Percentiles rank a stretch among this genome's conserved stretches.
Evolutionary conservation across 2,329 filamentous ascomycete genomes (phyloP).

Genomic region (Pseudogymnoascus sp.): DNA sequence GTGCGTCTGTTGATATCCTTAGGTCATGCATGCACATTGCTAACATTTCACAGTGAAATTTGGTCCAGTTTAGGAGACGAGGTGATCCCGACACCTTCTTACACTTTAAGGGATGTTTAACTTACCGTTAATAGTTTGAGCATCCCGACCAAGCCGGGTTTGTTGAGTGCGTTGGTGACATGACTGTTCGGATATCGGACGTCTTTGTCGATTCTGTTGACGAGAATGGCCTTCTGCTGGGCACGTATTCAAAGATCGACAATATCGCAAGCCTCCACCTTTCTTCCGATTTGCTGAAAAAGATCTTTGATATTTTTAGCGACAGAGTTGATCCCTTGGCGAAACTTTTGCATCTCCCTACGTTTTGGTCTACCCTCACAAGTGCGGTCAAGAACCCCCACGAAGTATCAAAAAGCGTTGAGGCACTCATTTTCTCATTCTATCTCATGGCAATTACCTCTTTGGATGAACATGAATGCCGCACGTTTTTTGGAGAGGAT

Average conservation of each 20-base stretch:
- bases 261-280: slow-evolving; percentile 9
- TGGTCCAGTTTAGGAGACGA: slow-evolving; percentile 28
- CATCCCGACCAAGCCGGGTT: slow-evolving; percentile 18
- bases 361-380: slow-evolving; percentile 20
- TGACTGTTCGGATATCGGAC: not conserved
- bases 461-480: slow-evolving; percentile 14
- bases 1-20: slow-evolving; percentile 11
- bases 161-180: slow-evolving; percentile 14
- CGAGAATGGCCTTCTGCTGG: slow-evolving; percentile 15
- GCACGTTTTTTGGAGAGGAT: slow-evolving; percentile 11
- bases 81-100: slow-evolving; percentile 18
- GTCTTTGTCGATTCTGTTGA: slow-evolving; percentile 7
- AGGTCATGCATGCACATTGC: not conserved
- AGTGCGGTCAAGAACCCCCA: not conserved
- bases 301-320: slow-evolving; percentile 61
- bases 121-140: slow-evolving; percentile 16
- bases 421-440: slow-evolving; percentile 15
- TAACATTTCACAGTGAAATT: slow-evolving; percentile 18
- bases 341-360: slow-evolving; percentile 60
- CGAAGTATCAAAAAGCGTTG: slow-evolving; percentile 12
- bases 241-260: not conserved
- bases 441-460: slow-evolving; percentile 12
- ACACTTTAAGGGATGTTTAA: not conserved
- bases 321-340: slow-evolving; percentile 61
- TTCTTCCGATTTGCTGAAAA: slow-evolving; percentile 21